A percentile compares a stretch with the other conserved stretches of the same genome.
Evolutionary conservation across 257 asterid species (phyloP).

Genomic region (Solanum dulcamara): DNA sequence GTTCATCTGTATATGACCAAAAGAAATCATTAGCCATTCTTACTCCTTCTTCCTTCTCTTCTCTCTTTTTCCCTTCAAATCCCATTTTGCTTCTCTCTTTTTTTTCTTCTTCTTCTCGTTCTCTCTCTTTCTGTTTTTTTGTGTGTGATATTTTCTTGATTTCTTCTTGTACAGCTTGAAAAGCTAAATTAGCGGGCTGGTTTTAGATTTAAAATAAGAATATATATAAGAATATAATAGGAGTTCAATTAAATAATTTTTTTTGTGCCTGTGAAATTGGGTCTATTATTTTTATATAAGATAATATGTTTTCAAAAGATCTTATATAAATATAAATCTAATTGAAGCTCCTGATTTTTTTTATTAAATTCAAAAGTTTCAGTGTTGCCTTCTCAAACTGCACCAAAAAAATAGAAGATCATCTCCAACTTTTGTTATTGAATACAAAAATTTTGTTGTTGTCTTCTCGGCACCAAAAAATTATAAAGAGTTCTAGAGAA

Average conservation of each 20-base stretch:
- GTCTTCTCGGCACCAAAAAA: too few relatives aligned
- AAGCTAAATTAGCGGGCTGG: background rate
- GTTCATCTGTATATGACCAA: constrained; percentile 96
- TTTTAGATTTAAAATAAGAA: background rate
- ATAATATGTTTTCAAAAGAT: too few relatives aligned
- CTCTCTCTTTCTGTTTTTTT: background rate
- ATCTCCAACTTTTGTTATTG: too few relatives aligned
- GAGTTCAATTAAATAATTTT: background rate
- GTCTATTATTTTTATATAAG: too few relatives aligned
- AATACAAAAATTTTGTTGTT: too few relatives aligned
- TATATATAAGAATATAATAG: background rate
- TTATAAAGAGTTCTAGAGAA: too few relatives aligned
- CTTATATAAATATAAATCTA: too few relatives aligned
- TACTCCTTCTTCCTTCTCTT: constrained; percentile 26
- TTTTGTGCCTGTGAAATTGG: background rate
- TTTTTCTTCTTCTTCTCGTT: background rate
- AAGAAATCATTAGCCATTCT: constrained; percentile 67
- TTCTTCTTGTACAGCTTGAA: background rate
- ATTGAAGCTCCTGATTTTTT: too few relatives aligned
- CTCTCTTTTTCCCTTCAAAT: constrained; percentile 29
- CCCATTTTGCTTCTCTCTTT: constrained; percentile 27
- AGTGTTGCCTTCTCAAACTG: too few relatives aligned
- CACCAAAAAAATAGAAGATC: too few relatives aligned
- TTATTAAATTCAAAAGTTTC: too few relatives aligned
- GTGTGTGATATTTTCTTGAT: background rate